phyloP scores from a whole-genome alignment of 2,329 filamentous ascomycete genomes.

The Chalaropsis ovoidea region DNA sequence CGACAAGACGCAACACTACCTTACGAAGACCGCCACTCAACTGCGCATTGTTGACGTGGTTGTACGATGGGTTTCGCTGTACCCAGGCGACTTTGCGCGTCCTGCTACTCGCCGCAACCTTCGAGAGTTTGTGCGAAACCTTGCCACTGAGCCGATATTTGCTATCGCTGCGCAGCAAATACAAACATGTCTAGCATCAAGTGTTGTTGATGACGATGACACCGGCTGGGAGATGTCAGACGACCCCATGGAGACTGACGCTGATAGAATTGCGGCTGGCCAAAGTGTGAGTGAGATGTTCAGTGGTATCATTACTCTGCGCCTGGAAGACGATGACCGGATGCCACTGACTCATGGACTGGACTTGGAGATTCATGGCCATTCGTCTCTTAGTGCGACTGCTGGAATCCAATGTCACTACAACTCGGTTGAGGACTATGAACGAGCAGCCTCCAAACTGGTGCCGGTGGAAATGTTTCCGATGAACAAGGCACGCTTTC shows the following conservation, averaged over 20 bases:
- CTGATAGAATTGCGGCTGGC: slow-evolving; percentile 30
- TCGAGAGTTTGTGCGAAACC: slow-evolving; percentile 60
- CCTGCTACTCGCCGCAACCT: slow-evolving; percentile 61
- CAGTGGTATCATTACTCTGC: slow-evolving; percentile 39
- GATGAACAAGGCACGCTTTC: slow-evolving; percentile 78
- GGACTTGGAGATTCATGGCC: slow-evolving; percentile 24
- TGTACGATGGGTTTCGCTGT: slow-evolving; percentile 78
- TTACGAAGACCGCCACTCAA: slow-evolving; percentile 71
- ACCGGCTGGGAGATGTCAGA: slow-evolving; percentile 85
- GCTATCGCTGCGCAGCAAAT: slow-evolving; percentile 79
- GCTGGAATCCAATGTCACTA: slow-evolving; percentile 36
- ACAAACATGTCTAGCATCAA: slow-evolving; percentile 60
- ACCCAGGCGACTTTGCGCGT: slow-evolving; percentile 87
- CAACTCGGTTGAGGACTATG: slow-evolving; percentile 65
- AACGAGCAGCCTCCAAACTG: slow-evolving; percentile 63
- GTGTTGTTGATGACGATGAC: slow-evolving; percentile 77
- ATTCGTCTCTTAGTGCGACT: slow-evolving; percentile 18
- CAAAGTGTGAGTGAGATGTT: slow-evolving; percentile 35
- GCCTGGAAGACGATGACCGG: slow-evolving; percentile 38
- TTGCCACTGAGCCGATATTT: slow-evolving; percentile 73
- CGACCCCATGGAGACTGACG: slow-evolving; percentile 35
- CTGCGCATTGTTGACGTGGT: slow-evolving; percentile 74
- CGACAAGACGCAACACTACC: slow-evolving; percentile 55
- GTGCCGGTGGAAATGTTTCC: slow-evolving; percentile 58
- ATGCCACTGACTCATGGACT: slow-evolving; percentile 26